Evolutionary conservation across 805 yeast species (phyloP), one percentile per base, ranked within the genome.

Genomic region (Candida piceae): DNA sequence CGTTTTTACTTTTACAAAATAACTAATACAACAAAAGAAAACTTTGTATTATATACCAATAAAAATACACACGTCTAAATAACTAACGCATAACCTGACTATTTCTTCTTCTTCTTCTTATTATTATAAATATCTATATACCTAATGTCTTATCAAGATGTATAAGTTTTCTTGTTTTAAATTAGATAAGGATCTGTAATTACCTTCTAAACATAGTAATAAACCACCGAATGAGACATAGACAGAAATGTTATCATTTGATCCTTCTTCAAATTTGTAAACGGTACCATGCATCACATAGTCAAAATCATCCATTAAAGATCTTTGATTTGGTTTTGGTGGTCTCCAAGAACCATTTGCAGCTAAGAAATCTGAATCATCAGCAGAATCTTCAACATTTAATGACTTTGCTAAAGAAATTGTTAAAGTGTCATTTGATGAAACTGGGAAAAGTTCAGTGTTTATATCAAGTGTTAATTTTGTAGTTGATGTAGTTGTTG

Each of bases 251-350:
- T 68, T 69, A 54, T 80, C 85, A 40, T 64, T 67, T 48, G 67
- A 66, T 46, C 76, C 76, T 65, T 93, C 98, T 60, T 90, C 96
- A 57, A 93, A 93, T 62, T 90, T 89, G 70, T 93, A 93, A 31
- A 93, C 95, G 6, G 96, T 88, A 37, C 98, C 98, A 60, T 89
- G 80, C 97, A 93, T 90, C 48, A 93, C 97, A 54, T 93, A 93
- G 62, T 90, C 97, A 67, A 88, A 90, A 57, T 93, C 97, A 60
- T 90, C 97, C 48, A 96, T 96, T 53, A 90, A 71, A 5, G 94
- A 76, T 55, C 82, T 76, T 49, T 88, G 96, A 41, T 81, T 84
- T 10, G 84, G 74, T 62, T 75, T 84, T 31, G 96, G 95, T 7
- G 85, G 87, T 59, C 88, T 74, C 89, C 90, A 83, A 18, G 84